Base-by-base conservation (phyloP, 2,329 filamentous ascomycete species). In the Colletotrichum sojae region DNA sequence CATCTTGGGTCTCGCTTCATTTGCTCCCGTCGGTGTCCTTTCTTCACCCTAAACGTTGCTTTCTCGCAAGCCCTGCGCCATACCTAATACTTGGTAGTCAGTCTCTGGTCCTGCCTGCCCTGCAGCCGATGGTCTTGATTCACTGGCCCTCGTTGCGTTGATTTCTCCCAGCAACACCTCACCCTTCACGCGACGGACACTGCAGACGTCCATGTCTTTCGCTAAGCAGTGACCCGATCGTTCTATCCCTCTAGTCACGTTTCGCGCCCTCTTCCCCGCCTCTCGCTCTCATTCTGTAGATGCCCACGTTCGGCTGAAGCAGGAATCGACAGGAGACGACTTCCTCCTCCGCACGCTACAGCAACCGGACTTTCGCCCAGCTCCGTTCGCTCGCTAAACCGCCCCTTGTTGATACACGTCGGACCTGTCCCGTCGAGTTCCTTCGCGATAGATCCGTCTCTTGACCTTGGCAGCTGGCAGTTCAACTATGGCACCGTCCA, bases 401-500 rank as follows among this genome's bases (percentile, higher is more conserved):
- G 13, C 64, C 40, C 39, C 13, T 20, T 22, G 5, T 18, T 36
- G 27, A 45, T 43, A 27, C 51, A 69, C 56, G 55, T 51, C 25
- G 15, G 43, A 12, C 16, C 9, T 39, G 16, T 56, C 18, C 45
- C 40, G 49, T 51, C 66, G 25, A 64, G 54, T 27, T 49, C 49
- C 31, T 51, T 40, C 49, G 55, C 43, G 67, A 52, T 56, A 48
- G 36, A 66, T 16, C 31, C 57, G 18, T 39, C 39, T 48, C 43
- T 46, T 25, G 40, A 61, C 65, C 69, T 60, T 57, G 52, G 69
- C 45, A 62, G 66, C 59, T 57, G 52, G 69, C 45, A 62, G 66
- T 58, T 60, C 73, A 55, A 65, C 67, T 72, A 90, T 90, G 88
- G 83, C 87, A 64, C 86, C 88, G 40, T 82, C 91, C 51, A 93